Evolutionary conservation across 345 rosid species (phyloP).

Genomic region (Lepidium africanum): DNA sequence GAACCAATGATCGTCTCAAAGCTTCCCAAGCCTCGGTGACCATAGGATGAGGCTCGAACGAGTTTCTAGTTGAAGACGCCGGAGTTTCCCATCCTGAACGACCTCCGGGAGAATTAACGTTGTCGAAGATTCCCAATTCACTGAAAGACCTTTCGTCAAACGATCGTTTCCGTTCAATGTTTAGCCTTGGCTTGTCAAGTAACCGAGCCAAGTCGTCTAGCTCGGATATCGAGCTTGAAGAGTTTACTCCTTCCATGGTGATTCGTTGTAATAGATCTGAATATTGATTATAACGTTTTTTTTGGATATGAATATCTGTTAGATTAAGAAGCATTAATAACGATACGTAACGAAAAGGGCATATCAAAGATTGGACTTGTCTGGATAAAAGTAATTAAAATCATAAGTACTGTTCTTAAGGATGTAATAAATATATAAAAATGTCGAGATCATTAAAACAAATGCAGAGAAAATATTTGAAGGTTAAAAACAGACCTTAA

Average conservation of each 20-base stretch:
- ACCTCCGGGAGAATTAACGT: constrained; percentile 51
- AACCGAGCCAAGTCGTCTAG: constrained; percentile 66
- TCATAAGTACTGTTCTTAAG: neutral
- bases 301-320: neutral
- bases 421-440: neutral
- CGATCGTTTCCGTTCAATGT: constrained; percentile 86
- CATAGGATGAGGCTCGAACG: constrained; percentile 94
- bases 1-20: constrained; percentile 66
- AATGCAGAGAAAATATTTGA: neutral
- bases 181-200: constrained; percentile 71
- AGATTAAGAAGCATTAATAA: neutral
- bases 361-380: neutral
- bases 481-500: constrained; percentile 4
- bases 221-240: constrained; percentile 68
- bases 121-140: constrained; percentile 55
- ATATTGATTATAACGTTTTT: neutral
- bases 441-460: neutral
- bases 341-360: neutral
- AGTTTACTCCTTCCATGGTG: constrained; percentile 45
- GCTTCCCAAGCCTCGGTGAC: constrained; percentile 98
- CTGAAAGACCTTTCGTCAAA: constrained; percentile 89
- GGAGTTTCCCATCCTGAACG: constrained; percentile 78
- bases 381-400: neutral
- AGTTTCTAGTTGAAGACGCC: constrained; percentile 67
- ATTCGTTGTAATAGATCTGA: neutral